These are phyloP conservation scores for Paraphoma chrysanthemicola DNA, from an alignment of 2,329 filamentous ascomycete genomes.

Conservation along the genomic window DNA sequence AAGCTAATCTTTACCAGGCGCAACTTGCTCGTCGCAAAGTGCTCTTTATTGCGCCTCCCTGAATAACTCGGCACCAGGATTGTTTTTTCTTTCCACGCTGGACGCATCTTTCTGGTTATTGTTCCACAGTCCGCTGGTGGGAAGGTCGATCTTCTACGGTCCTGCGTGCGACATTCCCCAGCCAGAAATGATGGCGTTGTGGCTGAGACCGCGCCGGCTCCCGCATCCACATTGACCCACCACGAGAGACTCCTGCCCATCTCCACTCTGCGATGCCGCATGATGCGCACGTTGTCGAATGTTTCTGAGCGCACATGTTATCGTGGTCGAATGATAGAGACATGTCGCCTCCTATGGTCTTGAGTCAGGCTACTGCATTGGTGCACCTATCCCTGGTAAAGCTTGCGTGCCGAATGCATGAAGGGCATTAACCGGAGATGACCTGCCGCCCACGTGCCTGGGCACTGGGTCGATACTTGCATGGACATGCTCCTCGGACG, in stretches of 20 bases:
- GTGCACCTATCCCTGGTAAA: neutral
- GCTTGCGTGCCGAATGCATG: slow-evolving; percentile 5
- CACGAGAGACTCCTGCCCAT: neutral
- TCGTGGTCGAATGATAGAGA: neutral
- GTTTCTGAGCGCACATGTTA: neutral
- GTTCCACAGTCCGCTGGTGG: neutral
- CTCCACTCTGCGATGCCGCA: neutral
- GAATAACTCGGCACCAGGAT: too few relatives aligned
- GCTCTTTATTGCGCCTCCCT: too few relatives aligned
- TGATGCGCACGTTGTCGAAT: neutral
- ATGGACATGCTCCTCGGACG: neutral
- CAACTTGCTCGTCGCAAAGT: neutral
- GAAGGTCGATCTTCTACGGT: neutral
- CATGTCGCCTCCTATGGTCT: neutral
- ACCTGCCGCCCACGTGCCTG: slow-evolving; percentile 7
- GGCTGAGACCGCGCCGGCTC: slow-evolving; percentile 3
- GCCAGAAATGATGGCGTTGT: slow-evolving; percentile 1
- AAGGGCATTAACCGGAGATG: slow-evolving; percentile 13
- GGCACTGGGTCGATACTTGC: slow-evolving; percentile 4
- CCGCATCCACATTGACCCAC: neutral
- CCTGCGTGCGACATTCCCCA: neutral
- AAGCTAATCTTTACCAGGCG: neutral
- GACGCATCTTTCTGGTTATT: neutral
- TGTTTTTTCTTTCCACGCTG: too few relatives aligned
- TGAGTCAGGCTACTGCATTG: neutral